These are phyloP conservation scores for Hamigera avellanea DNA, from an alignment of 495 filamentous ascomycete species.

Conservation along the genomic window DNA sequence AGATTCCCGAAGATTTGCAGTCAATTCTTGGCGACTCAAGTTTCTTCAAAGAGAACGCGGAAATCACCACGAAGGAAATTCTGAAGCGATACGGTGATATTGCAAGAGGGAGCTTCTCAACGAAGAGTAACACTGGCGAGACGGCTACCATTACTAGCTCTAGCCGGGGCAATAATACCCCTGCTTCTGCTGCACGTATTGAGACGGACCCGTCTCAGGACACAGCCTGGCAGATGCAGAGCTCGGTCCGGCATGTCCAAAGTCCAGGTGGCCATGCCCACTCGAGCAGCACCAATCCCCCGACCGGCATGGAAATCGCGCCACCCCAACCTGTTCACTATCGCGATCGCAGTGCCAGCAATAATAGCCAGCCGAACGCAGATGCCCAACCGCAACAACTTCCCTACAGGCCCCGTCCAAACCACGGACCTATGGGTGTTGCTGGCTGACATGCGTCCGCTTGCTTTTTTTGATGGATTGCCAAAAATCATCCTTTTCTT, in stretches of 20 bases:
- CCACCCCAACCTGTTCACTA: conserved; percentile 15
- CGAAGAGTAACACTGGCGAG: conserved; percentile 47
- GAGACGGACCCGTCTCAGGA: conserved; percentile 68
- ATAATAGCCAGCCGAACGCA: conserved; percentile 24
- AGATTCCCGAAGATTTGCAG: conserved; percentile 90
- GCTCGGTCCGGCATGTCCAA: conserved; percentile 66
- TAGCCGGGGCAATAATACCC: conserved; percentile 25
- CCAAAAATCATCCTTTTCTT: conserved; percentile 7
- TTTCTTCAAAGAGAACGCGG: conserved; percentile 67
- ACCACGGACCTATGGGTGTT: conserved; percentile 34
- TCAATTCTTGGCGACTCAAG: conserved; percentile 71
- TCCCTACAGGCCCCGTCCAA: conserved; percentile 29
- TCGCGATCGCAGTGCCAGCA: conserved; percentile 32
- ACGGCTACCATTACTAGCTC: conserved; percentile 32
- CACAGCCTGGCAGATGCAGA: conserved; percentile 67
- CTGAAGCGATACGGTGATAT: conserved; percentile 80
- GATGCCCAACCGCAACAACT: conserved; percentile 24
- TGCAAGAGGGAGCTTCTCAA: conserved; percentile 43
- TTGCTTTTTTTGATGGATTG: conserved; percentile 2
- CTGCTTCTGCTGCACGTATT: conserved; percentile 44
- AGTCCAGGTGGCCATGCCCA: conserved; percentile 38
- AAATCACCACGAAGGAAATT: conserved; percentile 95
- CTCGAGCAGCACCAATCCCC: conserved; percentile 17
- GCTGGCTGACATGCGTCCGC: conserved; percentile 19
- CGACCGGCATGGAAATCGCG: conserved; percentile 19